Evolutionary conservation across 345 rosid genomes (phyloP).

Genomic region (Anastatica hierochuntica): DNA sequence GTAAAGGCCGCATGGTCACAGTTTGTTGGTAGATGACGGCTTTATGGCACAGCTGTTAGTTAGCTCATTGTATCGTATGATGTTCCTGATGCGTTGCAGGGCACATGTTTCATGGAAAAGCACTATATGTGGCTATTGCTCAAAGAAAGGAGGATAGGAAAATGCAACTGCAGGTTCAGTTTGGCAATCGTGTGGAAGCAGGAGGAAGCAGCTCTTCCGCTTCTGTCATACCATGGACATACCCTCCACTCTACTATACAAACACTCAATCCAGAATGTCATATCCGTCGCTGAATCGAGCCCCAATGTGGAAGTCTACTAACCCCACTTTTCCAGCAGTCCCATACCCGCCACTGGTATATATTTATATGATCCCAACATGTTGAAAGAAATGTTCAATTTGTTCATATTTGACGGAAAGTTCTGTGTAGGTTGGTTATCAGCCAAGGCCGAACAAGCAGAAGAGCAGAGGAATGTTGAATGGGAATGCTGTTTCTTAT

Average conservation of each 20-base stretch:
- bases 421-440: constrained; percentile 29
- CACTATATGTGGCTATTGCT: constrained; percentile 65
- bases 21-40: neutral
- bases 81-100: constrained; percentile 25
- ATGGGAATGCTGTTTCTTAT: constrained; percentile 34
- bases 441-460: constrained; percentile 43
- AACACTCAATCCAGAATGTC: constrained; percentile 38
- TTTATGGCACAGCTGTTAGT: neutral
- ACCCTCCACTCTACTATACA: constrained; percentile 43
- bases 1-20: constrained; percentile 20
- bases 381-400: neutral
- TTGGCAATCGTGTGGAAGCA: constrained; percentile 36
- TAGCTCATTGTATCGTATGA: neutral
- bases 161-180: constrained; percentile 44
- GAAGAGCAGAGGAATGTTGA: constrained; percentile 37
- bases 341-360: constrained; percentile 35
- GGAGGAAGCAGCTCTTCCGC: constrained; percentile 43
- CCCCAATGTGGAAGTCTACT: constrained; percentile 48
- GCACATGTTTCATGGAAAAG: constrained; percentile 50
- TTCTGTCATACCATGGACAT: constrained; percentile 48
- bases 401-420: neutral
- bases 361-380: neutral
- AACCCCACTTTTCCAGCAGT: constrained; percentile 42
- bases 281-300: constrained; percentile 53
- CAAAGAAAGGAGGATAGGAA: constrained; percentile 69